phyloP scores from a whole-genome alignment of 75 land plant species.

The Cupressus sempervirens region DNA sequence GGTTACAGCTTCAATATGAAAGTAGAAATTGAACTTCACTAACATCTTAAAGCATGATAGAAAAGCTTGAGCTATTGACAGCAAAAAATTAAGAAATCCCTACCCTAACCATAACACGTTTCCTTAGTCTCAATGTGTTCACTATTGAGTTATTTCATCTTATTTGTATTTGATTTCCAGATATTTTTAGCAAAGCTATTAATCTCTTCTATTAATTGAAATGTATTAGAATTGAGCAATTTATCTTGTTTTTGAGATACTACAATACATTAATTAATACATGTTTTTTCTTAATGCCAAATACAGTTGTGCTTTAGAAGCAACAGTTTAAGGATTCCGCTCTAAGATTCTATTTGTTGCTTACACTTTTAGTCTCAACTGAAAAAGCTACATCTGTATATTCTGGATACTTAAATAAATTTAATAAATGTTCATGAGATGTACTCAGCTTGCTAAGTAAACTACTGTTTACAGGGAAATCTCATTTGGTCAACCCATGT shows the following conservation, averaged over 20 bases:
- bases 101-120: too few relatives aligned
- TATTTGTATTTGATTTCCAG: not conserved
- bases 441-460: not conserved
- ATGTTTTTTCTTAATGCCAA: not conserved
- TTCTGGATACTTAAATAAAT: not conserved
- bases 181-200: not conserved
- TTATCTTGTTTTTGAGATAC: not conserved
- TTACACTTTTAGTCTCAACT: not conserved
- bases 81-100: not conserved
- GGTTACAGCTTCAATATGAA: too few relatives aligned
- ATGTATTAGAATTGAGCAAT: not conserved
- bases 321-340: not conserved
- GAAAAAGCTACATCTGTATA: not conserved
- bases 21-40: not conserved
- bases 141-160: not conserved
- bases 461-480: not conserved
- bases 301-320: not conserved
- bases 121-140: too few relatives aligned
- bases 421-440: not conserved
- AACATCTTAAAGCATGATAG: not conserved
- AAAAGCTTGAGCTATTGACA: not conserved
- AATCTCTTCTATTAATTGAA: not conserved
- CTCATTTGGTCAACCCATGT: not conserved
- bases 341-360: not conserved
- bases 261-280: not conserved